Base-by-base conservation (phyloP, 768 basidiomycete species). In the Auriscalpium vulgare region DNA sequence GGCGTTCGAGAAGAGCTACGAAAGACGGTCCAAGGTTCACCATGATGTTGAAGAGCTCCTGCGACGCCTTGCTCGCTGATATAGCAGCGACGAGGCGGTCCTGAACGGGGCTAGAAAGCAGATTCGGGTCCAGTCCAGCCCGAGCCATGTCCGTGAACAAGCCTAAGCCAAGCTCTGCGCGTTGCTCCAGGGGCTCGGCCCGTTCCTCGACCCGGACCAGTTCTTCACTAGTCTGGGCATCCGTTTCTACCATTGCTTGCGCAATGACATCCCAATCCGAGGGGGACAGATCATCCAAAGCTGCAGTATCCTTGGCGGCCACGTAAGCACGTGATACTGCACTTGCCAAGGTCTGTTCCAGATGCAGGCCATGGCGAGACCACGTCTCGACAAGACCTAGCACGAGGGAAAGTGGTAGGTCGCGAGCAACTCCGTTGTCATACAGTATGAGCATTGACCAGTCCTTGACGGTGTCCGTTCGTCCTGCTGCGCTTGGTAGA, bases 191-290 rank as follows among this genome's bases (percentile, higher is more conserved):
- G 29, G 29, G 29, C 13, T 61, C 59, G 23, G 61, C 58, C 35
- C 57, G 51, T 37, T 60, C 59, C 11, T 59, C 54, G 21, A 58
- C 47, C n/a, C 56, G 53, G 23, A 54, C 60, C 34, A 62, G 59
- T 37, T 45, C 34, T 23, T 43, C 47, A 10, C 48, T 54, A 47
- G 52, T 50, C 50, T 58, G 29, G 11, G 47, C 58, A 45, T 63
- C 63, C 6, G 52, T 58, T 23, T 56, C 38, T 35, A 59, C 40
- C 34, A 61, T 72, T 8, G 77, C 74, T 34, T 72, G 73, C 1
- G 78, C 60, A 16, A 87, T 60, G 8, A 75, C 64, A 44, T 76
- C 75, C 72, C 81, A 79, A 40, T 83, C 81, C 8, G 67, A 59
- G 0, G 60, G 3, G 1, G 62, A 58, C 46, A 84, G 71, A 4